phyloP scores from a whole-genome alignment of 257 asterid species.

The Verbena officinalis region DNA sequence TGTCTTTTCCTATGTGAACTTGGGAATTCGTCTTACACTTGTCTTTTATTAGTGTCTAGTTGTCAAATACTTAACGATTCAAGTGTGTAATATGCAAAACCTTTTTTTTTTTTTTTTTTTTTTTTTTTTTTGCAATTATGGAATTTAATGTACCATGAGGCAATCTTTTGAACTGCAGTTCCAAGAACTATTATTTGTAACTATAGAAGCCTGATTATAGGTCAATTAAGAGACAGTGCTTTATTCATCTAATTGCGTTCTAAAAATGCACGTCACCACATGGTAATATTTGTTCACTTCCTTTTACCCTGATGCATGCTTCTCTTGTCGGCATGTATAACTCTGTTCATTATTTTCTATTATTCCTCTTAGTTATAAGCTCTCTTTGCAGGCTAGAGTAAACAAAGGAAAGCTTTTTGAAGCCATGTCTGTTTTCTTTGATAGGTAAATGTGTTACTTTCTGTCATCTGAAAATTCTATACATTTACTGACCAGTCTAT shows the following conservation, averaged over 20 bases:
- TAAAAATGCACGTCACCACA: conserved; percentile 1
- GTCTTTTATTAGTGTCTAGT: conserved; percentile 21
- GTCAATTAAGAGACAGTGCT: conserved; percentile 21
- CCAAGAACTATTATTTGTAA: conserved; percentile 14
- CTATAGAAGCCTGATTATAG: conserved; percentile 17
- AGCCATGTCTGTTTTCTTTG: conserved; percentile 89
- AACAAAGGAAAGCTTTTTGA: conserved; percentile 85
- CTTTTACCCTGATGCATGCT: conserved; percentile 20
- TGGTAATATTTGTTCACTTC: neutral
- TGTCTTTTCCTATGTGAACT: conserved; percentile 22
- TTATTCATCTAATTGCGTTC: conserved; percentile 11
- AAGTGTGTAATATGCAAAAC: conserved; percentile 20
- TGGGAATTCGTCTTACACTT: conserved; percentile 21
- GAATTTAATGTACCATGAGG: conserved; percentile 25
- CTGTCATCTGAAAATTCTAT: conserved; percentile 2
- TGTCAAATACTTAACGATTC: neutral
- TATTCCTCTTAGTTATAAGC: conserved; percentile 16
- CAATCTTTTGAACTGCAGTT: conserved; percentile 12
- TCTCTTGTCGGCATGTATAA: conserved; percentile 18
- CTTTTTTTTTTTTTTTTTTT: neutral
- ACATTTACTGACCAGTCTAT: conserved; percentile 27
- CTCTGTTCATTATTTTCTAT: neutral
- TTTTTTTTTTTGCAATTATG: neutral
- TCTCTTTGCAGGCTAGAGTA: conserved; percentile 68
- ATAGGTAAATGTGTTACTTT: conserved; percentile 54